phyloP scores from a whole-genome alignment of 768 basidiomycete genomes.

The Hygrophoropsis aurantiaca region DNA sequence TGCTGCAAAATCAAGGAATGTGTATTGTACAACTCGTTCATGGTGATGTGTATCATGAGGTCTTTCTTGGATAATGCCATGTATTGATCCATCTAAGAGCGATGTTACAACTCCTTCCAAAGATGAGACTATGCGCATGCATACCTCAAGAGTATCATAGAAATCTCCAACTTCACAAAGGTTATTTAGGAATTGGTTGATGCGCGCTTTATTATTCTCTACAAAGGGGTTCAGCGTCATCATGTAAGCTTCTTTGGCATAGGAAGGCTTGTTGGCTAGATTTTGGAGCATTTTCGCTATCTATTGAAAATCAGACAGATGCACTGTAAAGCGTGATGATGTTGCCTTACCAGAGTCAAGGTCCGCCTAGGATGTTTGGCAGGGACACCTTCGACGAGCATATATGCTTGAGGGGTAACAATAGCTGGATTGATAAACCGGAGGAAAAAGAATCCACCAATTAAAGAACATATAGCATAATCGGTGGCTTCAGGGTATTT shows the following conservation, averaged over 20 bases:
- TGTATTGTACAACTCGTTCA: constrained; percentile 99
- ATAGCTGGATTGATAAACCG: constrained; percentile 99
- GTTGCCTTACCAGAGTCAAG: constrained; percentile 70
- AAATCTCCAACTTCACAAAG: constrained; percentile 99
- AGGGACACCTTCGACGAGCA: constrained; percentile 97
- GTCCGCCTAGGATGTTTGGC: constrained; percentile 98
- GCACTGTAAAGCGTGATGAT: not conserved
- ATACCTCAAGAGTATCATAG: constrained; percentile 95
- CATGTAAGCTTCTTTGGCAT: constrained; percentile 98
- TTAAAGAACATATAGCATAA: constrained; percentile 96
- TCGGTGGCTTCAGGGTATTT: constrained; percentile 99
- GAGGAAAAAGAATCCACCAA: constrained; percentile 99
- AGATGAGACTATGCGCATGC: not conserved
- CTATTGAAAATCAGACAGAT: constrained; percentile 37
- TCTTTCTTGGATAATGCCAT: constrained; percentile 99
- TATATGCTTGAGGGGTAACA: constrained; percentile 98
- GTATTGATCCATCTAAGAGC: constrained; percentile 95
- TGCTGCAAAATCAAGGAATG: constrained; percentile 95
- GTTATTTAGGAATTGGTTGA: constrained; percentile 95
- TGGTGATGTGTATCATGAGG: constrained; percentile 94
- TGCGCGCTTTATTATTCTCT: constrained; percentile 96
- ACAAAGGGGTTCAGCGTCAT: constrained; percentile 98
- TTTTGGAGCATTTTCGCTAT: constrained; percentile 99
- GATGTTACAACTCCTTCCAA: not conserved
- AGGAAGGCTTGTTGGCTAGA: constrained; percentile 97